Evolutionary conservation across 1,284 basidiomycete genomes (phyloP), one percentile per base, ranked within the genome.

Genomic region (Trametes pubescens): DNA sequence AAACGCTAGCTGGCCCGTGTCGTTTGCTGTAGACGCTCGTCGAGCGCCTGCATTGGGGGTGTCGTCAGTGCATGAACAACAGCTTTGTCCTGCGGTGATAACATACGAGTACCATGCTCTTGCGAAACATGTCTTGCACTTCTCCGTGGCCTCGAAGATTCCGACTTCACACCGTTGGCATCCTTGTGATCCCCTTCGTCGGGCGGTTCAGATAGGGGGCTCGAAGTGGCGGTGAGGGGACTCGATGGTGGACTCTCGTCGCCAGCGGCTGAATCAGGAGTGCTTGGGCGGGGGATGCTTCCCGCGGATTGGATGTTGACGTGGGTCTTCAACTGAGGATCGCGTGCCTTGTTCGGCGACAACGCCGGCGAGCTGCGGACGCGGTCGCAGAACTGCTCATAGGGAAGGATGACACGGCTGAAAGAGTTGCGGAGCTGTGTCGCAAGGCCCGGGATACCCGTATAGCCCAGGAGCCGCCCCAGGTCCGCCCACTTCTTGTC

Each of bases 401-500:
- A 99, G 9, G 97, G 98, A 37, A 94, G 83, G 68, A 99, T 93
- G 75, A 99, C 93, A 61, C 91, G 89, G 61, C 85, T 85, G 78
- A 98, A 99, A 4, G 96, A 94, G 69, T 89, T 90, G 79, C 94
- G 95, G 76, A 98, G 86, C 74, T 95, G 91, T 1, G 92, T 91
- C 10, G 94, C 92, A 57, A 96, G 84, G 51, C 92, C 92, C 18
- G 92, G 91, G 47, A 93, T 88, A 40, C 90, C 90, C 59, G 86
- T 83, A 78, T 95, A 96, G 7, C 95, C 95, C 55, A 98, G 82
- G 40, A 88, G 80, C 46, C 89, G 85, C 14, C 95, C 93, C 53
- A 98, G 80, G 74, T 94, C 91, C 1, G 88, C 86, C 96, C 96
- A 99, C 72, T 91, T 91, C 77, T 92, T 92, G 65, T 83, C 84